A percentile compares a stretch with the other conserved stretches of the same genome.
Conservation (phyloP, 1,284 basidiomycete species). For the Ganoderma resinaceum region DNA sequence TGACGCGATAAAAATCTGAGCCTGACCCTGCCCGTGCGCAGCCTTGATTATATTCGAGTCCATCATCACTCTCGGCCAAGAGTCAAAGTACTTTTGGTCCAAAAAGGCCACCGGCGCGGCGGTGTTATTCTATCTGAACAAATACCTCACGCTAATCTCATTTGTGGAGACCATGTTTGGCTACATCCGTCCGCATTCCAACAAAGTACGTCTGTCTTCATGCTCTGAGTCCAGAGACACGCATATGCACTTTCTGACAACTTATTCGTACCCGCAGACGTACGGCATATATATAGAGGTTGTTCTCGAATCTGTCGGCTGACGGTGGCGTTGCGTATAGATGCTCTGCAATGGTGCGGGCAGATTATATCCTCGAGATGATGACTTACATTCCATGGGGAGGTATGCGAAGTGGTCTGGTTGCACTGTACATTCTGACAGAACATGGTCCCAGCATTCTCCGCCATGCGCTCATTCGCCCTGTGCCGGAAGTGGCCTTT, state of each 20-base stretch:
- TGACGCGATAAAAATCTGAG: not conserved
- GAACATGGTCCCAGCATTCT: not conserved
- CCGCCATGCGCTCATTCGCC: constrained; percentile 1
- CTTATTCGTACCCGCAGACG: not conserved
- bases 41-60: constrained; percentile 5
- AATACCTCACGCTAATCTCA: not conserved
- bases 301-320: not conserved
- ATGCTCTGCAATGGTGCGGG: not conserved
- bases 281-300: not conserved
- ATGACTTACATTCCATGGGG: not conserved
- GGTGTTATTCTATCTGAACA: not conserved
- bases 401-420: not conserved
- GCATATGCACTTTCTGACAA: not conserved
- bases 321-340: not conserved
- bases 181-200: not conserved
- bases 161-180: not conserved
- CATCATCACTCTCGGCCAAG: not conserved
- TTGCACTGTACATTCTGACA: not conserved
- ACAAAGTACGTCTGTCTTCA: not conserved
- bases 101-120: not conserved
- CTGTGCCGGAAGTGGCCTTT: not conserved
- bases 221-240: not conserved
- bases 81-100: constrained; percentile 3
- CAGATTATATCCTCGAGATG: not conserved
- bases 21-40: not conserved